phyloP scores from a whole-genome alignment of 2,329 filamentous ascomycete genomes.

The Penicillium crustosum region DNA sequence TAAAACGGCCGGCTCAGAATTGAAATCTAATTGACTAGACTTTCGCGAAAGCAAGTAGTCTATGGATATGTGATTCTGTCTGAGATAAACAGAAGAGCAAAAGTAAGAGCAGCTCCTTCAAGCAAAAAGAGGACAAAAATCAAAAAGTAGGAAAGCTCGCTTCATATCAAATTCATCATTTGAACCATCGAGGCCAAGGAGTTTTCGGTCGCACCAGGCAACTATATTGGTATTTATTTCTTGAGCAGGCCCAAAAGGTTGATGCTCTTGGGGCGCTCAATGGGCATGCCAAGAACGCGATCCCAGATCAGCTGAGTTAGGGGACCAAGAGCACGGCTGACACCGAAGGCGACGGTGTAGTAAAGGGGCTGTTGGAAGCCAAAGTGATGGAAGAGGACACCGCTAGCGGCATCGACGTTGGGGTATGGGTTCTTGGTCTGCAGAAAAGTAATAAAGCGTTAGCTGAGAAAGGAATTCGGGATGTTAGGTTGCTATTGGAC shows the following conservation, averaged over 20 bases:
- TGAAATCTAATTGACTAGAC: not conserved
- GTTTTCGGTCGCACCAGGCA: not conserved
- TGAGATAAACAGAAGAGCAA: not conserved
- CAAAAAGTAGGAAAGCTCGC: not conserved
- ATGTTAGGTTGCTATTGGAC: conserved; percentile 12
- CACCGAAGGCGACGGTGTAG: conserved; percentile 73
- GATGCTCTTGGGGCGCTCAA: conserved; percentile 97
- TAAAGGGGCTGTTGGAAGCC: conserved; percentile 97
- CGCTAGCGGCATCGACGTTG: conserved; percentile 91
- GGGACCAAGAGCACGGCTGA: conserved; percentile 73
- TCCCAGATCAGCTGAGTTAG: conserved; percentile 97
- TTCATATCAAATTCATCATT: conserved; percentile 5
- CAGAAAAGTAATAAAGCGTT: conserved; percentile 4
- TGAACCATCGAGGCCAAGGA: not conserved
- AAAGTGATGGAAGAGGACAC: conserved; percentile 96
- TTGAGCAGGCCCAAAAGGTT: conserved; percentile 84
- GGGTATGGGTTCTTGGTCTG: conserved; percentile 94
- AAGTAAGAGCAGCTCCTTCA: not conserved
- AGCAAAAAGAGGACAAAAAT: not conserved
- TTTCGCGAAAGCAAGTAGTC: not conserved
- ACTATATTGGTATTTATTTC: conserved; percentile 23
- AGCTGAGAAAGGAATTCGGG: not conserved
- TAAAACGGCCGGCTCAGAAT: not conserved
- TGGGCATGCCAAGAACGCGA: conserved; percentile 85
- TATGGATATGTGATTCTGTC: not conserved